Evolutionary conservation across 2,329 filamentous ascomycete genomes (phyloP).

Genomic region (Fusarium bactridioides): DNA sequence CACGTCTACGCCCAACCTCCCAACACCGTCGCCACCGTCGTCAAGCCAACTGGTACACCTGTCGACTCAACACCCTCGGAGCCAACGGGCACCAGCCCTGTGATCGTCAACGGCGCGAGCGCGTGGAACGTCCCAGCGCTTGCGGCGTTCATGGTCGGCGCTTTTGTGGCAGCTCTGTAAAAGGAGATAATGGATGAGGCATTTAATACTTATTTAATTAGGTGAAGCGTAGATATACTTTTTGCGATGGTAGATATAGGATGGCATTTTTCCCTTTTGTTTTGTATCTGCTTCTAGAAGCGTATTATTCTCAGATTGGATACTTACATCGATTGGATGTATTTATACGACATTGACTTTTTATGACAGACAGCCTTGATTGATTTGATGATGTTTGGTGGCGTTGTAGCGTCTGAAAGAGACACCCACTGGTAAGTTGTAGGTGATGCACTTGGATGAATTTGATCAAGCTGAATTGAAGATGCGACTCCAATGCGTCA

Average conservation of each 20-base stretch:
- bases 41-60: constrained; percentile 20
- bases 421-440: not conserved
- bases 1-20: not conserved
- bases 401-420: not conserved
- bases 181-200: not conserved
- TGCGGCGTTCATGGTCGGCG: constrained; percentile 11
- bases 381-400: not conserved
- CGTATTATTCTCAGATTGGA: constrained; percentile 1
- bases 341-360: constrained; percentile 7
- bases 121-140: constrained; percentile 22
- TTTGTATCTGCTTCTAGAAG: not conserved
- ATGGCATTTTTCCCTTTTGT: not conserved
- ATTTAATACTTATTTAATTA: constrained; percentile 22
- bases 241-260: constrained; percentile 19
- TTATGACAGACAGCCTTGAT: not conserved
- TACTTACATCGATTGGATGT: not conserved
- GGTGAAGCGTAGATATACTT: constrained; percentile 7
- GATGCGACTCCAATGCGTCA: not conserved
- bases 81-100: constrained; percentile 18
- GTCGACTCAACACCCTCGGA: not conserved
- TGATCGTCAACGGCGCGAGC: constrained; percentile 13
- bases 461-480: not conserved
- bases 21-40: constrained; percentile 21
- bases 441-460: not conserved
- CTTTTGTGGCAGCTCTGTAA: constrained; percentile 22